Evolutionary conservation across 78 protist genomes (phyloP).

Genomic region (Trichosphaerium sp.): DNA sequence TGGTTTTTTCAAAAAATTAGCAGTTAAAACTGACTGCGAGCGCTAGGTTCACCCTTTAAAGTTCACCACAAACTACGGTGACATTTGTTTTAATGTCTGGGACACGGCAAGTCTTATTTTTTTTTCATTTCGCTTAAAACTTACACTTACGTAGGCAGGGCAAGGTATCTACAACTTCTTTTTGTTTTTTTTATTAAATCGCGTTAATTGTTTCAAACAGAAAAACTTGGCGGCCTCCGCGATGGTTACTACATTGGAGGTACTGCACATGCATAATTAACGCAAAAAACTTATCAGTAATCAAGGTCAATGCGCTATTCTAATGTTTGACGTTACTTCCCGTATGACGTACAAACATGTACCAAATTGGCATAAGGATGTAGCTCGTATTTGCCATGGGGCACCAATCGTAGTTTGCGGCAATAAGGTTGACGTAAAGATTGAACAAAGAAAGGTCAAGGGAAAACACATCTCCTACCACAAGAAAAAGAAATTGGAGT

Average conservation of each 20-base stretch:
- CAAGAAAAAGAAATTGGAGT: slow-evolving; percentile 90
- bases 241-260: slow-evolving; percentile 99
- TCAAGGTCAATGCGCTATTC: slow-evolving; percentile 94
- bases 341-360: slow-evolving; percentile 94
- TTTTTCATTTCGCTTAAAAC: no score
- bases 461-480: slow-evolving; percentile 95
- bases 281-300: no score
- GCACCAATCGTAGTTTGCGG: slow-evolving; percentile 98
- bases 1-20: no score
- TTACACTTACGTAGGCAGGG: no score
- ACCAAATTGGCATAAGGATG: slow-evolving; percentile 96
- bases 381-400: slow-evolving; percentile 91
- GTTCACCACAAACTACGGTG: slow-evolving; percentile 94
- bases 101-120: slow-evolving; percentile 99
- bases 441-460: slow-evolving; percentile 93
- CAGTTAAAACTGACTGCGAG: no score
- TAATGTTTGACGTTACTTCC: slow-evolving; percentile 99
- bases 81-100: slow-evolving; percentile 93
- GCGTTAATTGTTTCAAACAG: no score
- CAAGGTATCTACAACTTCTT: no score
- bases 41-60: slow-evolving; percentile 83
- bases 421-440: slow-evolving; percentile 98
- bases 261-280: no score
- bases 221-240: slow-evolving; percentile 97
- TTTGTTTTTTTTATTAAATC: no score